A percentile compares a stretch with the other conserved stretches of the same genome.
These are phyloP conservation scores for Crithidia brevicula DNA, from an alignment of 208 protist genomes.

Conservation along the genomic window DNA sequence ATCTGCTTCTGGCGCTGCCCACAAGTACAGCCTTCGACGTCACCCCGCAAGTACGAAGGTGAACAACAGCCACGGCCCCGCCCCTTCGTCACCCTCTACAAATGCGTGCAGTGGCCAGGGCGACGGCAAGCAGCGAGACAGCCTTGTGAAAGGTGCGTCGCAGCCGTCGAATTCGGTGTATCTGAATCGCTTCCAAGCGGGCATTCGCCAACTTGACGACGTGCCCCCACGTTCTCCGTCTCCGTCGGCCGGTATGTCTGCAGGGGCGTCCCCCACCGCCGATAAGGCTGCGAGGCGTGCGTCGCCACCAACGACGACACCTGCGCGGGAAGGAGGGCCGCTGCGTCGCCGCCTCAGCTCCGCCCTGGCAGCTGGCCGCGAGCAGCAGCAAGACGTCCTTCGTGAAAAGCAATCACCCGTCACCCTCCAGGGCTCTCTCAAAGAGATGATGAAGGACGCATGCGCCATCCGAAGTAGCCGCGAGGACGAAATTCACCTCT, in stretches of 20 bases:
- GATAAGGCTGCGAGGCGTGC: no score
- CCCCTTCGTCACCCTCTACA: not conserved
- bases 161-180: slow-evolving; percentile 18
- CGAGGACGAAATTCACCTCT: slow-evolving; percentile 74
- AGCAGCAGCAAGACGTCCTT: slow-evolving; percentile 13
- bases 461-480: slow-evolving; percentile 52
- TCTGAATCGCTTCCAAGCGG: slow-evolving; percentile 21
- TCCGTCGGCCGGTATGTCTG: not conserved
- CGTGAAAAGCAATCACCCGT: slow-evolving; percentile 6
- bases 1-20: not conserved
- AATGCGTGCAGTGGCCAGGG: not conserved
- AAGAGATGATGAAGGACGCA: slow-evolving; percentile 65
- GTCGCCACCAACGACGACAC: not conserved
- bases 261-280: not conserved
- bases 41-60: not conserved
- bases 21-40: slow-evolving; percentile 18
- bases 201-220: slow-evolving; percentile 20
- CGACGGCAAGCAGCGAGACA: not conserved
- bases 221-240: not conserved
- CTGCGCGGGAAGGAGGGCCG: slow-evolving; percentile 7
- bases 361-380: slow-evolving; percentile 22
- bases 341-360: slow-evolving; percentile 24
- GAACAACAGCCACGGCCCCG: not conserved
- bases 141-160: not conserved
- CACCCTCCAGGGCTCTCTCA: slow-evolving; percentile 38